phyloP scores from a whole-genome alignment of 23 red algal genomes.

The Chondrus crispus region DNA sequence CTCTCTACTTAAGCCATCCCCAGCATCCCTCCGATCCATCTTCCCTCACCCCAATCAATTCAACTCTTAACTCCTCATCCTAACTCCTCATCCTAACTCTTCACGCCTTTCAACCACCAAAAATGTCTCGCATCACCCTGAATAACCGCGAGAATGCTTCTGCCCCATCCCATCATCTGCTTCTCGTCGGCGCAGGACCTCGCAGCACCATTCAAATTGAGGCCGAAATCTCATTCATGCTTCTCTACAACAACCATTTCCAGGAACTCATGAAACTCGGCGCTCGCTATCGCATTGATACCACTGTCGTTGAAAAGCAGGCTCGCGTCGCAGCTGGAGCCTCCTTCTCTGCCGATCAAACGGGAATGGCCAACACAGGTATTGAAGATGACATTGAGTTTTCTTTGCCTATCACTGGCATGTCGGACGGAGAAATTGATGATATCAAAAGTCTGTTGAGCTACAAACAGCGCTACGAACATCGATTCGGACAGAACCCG shows the following conservation, averaged over 20 bases:
- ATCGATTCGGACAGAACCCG: neutral
- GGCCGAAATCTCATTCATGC: constrained; percentile 36
- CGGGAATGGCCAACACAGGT: constrained; percentile 32
- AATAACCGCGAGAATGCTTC: too few relatives aligned
- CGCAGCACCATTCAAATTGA: constrained; percentile 33
- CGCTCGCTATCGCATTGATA: constrained; percentile 15
- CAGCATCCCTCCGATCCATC: too few relatives aligned
- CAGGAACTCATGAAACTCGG: constrained; percentile 22
- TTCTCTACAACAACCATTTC: constrained; percentile 33
- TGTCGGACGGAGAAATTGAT: too few relatives aligned
- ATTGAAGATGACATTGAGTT: constrained; percentile 33
- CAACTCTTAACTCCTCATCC: too few relatives aligned
- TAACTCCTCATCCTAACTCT: too few relatives aligned
- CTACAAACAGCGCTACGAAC: constrained; percentile 22
- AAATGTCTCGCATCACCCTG: too few relatives aligned
- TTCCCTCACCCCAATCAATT: too few relatives aligned
- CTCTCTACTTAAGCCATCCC: too few relatives aligned
- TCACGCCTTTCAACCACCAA: too few relatives aligned
- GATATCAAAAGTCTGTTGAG: constrained; percentile 27
- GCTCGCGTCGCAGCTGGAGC: neutral
- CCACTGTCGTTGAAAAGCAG: constrained; percentile 43
- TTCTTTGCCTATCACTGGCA: constrained; percentile 3
- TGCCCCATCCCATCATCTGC: too few relatives aligned
- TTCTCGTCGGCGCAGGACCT: constrained; percentile 40
- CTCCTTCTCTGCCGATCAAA: neutral